Base-by-base conservation (phyloP, 148 eudicot genomes). In the Heliosperma pusillum region DNA sequence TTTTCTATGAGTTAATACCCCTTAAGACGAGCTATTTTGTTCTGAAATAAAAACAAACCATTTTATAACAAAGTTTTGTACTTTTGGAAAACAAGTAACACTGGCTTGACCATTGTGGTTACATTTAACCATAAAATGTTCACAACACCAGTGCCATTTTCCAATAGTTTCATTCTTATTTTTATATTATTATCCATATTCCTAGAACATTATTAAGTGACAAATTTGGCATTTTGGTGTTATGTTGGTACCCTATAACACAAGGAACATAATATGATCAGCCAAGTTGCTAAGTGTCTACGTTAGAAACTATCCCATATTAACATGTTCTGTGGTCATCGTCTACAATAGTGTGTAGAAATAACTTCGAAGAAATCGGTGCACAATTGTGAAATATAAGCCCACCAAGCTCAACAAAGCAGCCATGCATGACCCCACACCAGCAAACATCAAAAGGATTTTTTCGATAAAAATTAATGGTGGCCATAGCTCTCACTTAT, bases 401-500 rank as follows among this genome's bases (percentile, higher is more conserved):
- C 74, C 78, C 81, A 72, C 30, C 72, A 69, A 75, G 42, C 78
- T 70, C 57, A 21, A 59, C 36, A 75, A 77, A 71, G 69, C 22
- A 21, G 69, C 80, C 45, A 33, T 33, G 40, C 76, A 72, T 87
- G 84, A 74, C 80, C 83, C 83, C 77, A 61, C 77, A 77, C 36
- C 77, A 56, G 63, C 68, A 77, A 72, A 62, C 80, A 78, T 74
- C 72, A 75, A 76, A 72, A 36, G 9, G 58, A 70, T 57, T 44
- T 73, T 70, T 75, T 70, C 30, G 57, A 53, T 74, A 52, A 9
- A 24, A 63, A 5, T 50, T 81, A 87, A 88, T 74, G 68, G 78
- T 78, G 89, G 81, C 92, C 45, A 44, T 74, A 79, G 82, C 76
- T 69, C 62, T 77, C 74, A 66, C 76, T 82, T 6, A 60, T 29